Base-by-base conservation (phyloP, 495 filamentous ascomycete genomes). In the Acidiella bohemica region DNA sequence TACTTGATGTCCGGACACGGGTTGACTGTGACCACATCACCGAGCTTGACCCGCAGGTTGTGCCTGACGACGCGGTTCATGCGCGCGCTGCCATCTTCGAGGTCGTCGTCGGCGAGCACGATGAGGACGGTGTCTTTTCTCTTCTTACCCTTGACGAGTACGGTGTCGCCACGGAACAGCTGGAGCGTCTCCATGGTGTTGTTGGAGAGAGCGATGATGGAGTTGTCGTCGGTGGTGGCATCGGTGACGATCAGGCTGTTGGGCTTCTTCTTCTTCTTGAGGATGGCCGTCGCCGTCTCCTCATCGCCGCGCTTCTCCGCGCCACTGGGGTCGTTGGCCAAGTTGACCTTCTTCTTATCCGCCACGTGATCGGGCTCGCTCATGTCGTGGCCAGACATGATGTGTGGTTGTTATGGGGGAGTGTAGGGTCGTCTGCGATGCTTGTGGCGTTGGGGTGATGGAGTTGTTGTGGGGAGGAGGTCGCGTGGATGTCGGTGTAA, bases 1-100 rank as follows among this genome's bases (percentile, higher is more conserved):
- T 97, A 97, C 93, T 97, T 97, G 67, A 97, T 97, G 60, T 97
- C 90, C n/a, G 92, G 88, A 67, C 90, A 97, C n/a, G 90, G 74
- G 68, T 96, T 86, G 42, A 97, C 83, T 37, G 87, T 93, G 56
- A 96, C 77, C 50, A 96, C 78, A 60, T 97, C 90, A 51, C 90
- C 92, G 59, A 94, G 88, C 75, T 95, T 94, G 42, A 97, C 90
- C 21, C 90, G 81, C 31, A 97, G 76, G 64, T 97, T 97, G 71
- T 95, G 90, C 52, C 90, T 77, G 49, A 96, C 86, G 44, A 93
- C 92, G 57, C 90, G 85, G 72, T 97, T 97, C 63, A 97, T 86
- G 44, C 90, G 81, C 40, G 81, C 90, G 54, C 77, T 90, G 41
- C 92, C 90, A 57, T 97, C 90, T 67, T 97, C 90, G 29, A 97